Evolutionary conservation across 1,284 basidiomycete species (phyloP).

Genomic region (Meripilus lineatus): DNA sequence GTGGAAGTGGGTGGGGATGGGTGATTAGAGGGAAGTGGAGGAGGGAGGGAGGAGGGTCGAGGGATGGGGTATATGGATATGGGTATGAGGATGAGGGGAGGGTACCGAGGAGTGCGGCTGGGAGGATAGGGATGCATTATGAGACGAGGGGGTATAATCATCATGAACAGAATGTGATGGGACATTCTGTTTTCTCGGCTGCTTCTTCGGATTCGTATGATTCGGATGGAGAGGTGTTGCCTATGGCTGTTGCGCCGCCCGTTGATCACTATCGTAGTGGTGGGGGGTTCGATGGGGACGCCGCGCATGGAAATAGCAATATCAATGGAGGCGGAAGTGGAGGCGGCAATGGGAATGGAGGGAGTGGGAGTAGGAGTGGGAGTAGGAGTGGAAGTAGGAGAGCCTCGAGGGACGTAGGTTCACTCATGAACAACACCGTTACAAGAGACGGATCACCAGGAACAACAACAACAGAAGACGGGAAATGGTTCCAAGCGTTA

Average conservation of each 20-base stretch:
- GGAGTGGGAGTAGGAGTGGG: constrained; percentile 1
- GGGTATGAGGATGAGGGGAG: too few species aligned
- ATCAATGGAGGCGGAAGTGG: too few species aligned
- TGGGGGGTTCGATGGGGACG: too few species aligned
- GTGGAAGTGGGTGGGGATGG: too few species aligned
- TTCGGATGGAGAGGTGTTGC: constrained; percentile 77
- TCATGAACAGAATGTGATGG: constrained; percentile 37
- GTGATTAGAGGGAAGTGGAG: too few species aligned
- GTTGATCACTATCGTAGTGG: too few species aligned
- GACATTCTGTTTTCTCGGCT: constrained; percentile 44
- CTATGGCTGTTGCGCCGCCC: constrained; percentile 39
- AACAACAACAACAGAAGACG: constrained; percentile 41
- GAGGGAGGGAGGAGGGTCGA: too few species aligned
- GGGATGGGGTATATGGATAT: too few species aligned
- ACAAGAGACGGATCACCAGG: constrained; percentile 12
- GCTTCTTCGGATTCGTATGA: constrained; percentile 71
- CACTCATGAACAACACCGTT: too few species aligned
- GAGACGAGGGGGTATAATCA: constrained; percentile 52
- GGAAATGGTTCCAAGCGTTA: constrained; percentile 94
- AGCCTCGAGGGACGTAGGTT: constrained; percentile 15
- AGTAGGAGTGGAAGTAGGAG: constrained; percentile 12
- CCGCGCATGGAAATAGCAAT: too few species aligned
- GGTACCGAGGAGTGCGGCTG: constrained; percentile 17
- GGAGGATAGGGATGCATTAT: constrained; percentile 50
- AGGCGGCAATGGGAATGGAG: background rate